Conservation (phyloP, 148 eudicot species). For the Fallopia convolvulus region DNA sequence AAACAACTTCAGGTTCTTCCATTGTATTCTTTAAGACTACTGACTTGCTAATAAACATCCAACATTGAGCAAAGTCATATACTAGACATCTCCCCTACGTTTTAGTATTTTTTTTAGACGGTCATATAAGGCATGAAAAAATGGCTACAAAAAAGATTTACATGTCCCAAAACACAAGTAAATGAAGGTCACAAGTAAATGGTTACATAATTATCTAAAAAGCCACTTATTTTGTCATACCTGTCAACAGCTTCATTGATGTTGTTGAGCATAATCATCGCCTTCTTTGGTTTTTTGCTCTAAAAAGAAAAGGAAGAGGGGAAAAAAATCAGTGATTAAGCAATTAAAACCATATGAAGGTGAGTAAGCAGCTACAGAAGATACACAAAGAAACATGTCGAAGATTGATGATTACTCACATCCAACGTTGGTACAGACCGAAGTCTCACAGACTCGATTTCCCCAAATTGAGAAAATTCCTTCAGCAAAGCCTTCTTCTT, state of each 20-base stretch:
- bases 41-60: background rate
- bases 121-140: background rate
- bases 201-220: background rate
- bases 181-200: background rate
- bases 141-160: background rate
- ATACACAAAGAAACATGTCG: background rate
- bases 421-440: slow-evolving; percentile 82
- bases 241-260: slow-evolving; percentile 44
- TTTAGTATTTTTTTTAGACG: background rate
- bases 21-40: background rate
- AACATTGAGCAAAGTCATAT: background rate
- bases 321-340: slow-evolving; percentile 9
- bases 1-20: background rate
- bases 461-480: slow-evolving; percentile 80
- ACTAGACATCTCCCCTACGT: background rate
- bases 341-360: background rate
- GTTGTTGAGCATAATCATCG: slow-evolving; percentile 21
- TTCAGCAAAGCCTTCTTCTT: slow-evolving; percentile 67
- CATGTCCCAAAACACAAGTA: background rate
- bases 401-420: slow-evolving; percentile 34
- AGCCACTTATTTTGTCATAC: slow-evolving; percentile 18
- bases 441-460: slow-evolving; percentile 78
- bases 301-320: slow-evolving; percentile 16
- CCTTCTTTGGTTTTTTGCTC: slow-evolving; percentile 65
- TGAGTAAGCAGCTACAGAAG: background rate